Evolutionary conservation across 2,329 filamentous ascomycete species (phyloP).

Genomic region (Trichoderma lentiforme): DNA sequence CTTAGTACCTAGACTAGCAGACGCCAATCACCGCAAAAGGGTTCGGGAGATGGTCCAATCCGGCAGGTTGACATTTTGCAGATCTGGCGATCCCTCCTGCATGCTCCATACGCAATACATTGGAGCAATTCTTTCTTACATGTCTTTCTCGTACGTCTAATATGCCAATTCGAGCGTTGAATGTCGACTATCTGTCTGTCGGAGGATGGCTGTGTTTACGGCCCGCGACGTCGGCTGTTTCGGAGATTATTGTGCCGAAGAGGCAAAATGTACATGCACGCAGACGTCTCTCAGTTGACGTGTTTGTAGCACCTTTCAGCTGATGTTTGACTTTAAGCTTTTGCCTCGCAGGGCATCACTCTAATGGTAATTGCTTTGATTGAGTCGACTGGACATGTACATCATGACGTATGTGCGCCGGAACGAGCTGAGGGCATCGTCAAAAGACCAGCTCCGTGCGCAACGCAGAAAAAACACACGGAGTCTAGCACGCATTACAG

Average conservation of each 20-base stretch:
- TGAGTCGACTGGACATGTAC: neutral
- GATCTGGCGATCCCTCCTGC: slow-evolving; percentile 2
- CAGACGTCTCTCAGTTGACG: neutral
- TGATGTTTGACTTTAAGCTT: neutral
- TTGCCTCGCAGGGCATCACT: neutral
- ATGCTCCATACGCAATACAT: neutral
- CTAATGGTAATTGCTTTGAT: neutral
- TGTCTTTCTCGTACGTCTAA: neutral
- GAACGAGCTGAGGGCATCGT: neutral
- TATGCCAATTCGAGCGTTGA: neutral
- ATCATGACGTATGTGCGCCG: neutral
- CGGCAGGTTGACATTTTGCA: neutral
- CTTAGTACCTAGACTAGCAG: neutral
- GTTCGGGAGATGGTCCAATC: slow-evolving; percentile 10
- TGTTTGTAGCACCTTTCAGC: neutral
- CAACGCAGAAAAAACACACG: neutral
- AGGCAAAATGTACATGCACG: neutral
- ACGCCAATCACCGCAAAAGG: slow-evolving; percentile 3
- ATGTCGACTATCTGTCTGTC: neutral
- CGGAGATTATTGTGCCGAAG: neutral
- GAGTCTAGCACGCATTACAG: neutral
- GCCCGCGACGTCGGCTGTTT: neutral
- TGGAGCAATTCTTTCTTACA: neutral
- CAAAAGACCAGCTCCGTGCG: neutral
- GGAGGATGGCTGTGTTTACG: neutral